phyloP scores from a whole-genome alignment of 2,329 filamentous ascomycete species.

The Talaromyces sp. region DNA sequence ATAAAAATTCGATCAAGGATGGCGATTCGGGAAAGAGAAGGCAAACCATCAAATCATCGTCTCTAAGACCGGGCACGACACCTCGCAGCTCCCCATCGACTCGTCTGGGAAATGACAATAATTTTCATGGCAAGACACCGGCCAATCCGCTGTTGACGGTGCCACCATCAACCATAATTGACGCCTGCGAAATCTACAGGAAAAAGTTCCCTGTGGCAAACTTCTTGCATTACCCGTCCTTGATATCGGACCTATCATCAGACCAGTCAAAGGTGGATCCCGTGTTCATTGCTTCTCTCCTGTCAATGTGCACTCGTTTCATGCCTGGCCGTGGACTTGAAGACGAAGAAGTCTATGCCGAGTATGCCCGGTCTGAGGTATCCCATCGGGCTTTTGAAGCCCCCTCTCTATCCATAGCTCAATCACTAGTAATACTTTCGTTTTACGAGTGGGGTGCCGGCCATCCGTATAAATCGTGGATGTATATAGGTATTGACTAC shows the following conservation, averaged over 20 bases:
- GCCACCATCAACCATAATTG: constrained; percentile 25
- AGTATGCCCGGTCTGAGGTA: constrained; percentile 27
- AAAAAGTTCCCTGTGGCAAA: constrained; percentile 34
- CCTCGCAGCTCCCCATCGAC: background rate
- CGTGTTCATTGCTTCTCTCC: constrained; percentile 28
- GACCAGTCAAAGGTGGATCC: constrained; percentile 26
- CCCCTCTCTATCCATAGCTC: constrained; percentile 29
- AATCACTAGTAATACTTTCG: constrained; percentile 31
- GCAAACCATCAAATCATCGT: background rate
- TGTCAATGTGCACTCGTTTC: constrained; percentile 31
- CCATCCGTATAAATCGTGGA: constrained; percentile 33
- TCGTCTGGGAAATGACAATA: background rate
- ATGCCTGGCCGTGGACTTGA: constrained; percentile 21
- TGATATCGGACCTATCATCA: constrained; percentile 29
- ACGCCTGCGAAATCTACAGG: constrained; percentile 30
- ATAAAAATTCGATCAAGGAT: constrained; percentile 2
- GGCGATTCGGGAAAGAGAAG: background rate
- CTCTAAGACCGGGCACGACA: background rate
- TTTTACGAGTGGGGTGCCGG: constrained; percentile 34
- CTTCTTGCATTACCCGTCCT: constrained; percentile 32
- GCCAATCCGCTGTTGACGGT: constrained; percentile 10
- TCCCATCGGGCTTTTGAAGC: constrained; percentile 27
- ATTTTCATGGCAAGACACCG: background rate
- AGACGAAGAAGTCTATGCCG: constrained; percentile 25
- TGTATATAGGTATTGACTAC: constrained; percentile 29